These are phyloP conservation scores for Kodamaea kakaduensis DNA, from an alignment of 805 yeast species.

Conservation along the genomic window DNA sequence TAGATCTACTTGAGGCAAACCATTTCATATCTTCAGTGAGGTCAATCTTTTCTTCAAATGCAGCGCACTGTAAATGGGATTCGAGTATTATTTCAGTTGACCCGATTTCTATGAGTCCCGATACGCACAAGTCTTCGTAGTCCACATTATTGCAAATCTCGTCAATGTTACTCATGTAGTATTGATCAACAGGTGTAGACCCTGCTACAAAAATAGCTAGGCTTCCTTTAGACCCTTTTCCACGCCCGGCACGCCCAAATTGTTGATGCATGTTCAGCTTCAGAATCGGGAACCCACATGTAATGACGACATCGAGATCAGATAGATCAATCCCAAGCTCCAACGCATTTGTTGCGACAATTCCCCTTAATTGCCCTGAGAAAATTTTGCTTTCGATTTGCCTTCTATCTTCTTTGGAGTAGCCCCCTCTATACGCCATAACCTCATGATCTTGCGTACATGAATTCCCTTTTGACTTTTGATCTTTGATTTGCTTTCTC, in stretches of 20 bases:
- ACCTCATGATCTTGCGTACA: slow-evolving; percentile 52
- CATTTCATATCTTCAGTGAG: slow-evolving; percentile 51
- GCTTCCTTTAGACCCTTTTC: slow-evolving; percentile 65
- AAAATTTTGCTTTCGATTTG: slow-evolving; percentile 89
- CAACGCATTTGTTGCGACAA: slow-evolving; percentile 90
- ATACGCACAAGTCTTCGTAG: slow-evolving; percentile 42
- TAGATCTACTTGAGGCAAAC: slow-evolving; percentile 42
- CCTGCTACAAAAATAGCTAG: slow-evolving; percentile 82
- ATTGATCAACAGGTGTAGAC: slow-evolving; percentile 80
- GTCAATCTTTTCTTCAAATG: slow-evolving; percentile 71
- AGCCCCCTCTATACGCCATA: slow-evolving; percentile 95
- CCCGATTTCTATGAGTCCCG: slow-evolving; percentile 30
- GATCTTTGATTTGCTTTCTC: slow-evolving; percentile 32
- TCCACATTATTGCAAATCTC: slow-evolving; percentile 42
- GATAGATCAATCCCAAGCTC: slow-evolving; percentile 97
- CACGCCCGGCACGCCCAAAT: slow-evolving; percentile 95
- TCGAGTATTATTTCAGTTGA: slow-evolving; percentile 51
- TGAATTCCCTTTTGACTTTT: slow-evolving; percentile 30
- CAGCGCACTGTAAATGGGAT: slow-evolving; percentile 92
- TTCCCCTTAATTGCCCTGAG: slow-evolving; percentile 76
- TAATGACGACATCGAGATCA: slow-evolving; percentile 81
- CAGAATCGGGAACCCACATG: slow-evolving; percentile 90
- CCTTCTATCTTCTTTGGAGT: slow-evolving; percentile 80
- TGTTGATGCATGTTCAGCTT: slow-evolving; percentile 90
- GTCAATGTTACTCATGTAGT: slow-evolving; percentile 68